These are phyloP conservation scores for Ustilago xerochloae DNA, from an alignment of 1,284 basidiomycete species.

Conservation along the genomic window DNA sequence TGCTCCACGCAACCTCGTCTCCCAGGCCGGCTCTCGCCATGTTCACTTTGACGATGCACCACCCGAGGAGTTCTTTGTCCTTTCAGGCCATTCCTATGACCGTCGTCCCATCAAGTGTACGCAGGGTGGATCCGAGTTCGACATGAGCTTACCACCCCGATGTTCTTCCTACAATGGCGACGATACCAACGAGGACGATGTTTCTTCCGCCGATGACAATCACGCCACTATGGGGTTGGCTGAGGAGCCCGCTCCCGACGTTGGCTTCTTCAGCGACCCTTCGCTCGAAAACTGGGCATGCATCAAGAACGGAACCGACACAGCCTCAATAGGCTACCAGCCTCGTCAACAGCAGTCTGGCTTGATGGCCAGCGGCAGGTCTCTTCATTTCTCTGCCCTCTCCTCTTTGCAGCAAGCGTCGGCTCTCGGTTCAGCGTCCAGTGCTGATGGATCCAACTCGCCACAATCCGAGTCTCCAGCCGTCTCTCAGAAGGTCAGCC, in stretches of 20 bases:
- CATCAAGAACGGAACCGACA: conserved; percentile 54
- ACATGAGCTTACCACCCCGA: conserved; percentile 55
- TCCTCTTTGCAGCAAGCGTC: conserved; percentile 37
- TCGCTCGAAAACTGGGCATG: conserved; percentile 50
- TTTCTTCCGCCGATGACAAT: conserved; percentile 22
- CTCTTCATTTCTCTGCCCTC: conserved; percentile 46
- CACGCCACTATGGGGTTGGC: conserved; percentile 11
- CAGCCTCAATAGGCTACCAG: conserved; percentile 35
- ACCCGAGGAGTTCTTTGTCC: conserved; percentile 50
- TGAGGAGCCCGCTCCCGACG: conserved; percentile 40
- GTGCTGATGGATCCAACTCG: conserved; percentile 4
- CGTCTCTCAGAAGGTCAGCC: conserved; percentile 35
- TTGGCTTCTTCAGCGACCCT: conserved; percentile 35
- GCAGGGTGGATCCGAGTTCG: conserved; percentile 51
- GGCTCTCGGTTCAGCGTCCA: conserved; percentile 11
- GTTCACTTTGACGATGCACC: conserved; percentile 55
- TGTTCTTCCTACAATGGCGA: conserved; percentile 41
- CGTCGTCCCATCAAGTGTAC: conserved; percentile 60
- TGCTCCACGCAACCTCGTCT: conserved; percentile 26
- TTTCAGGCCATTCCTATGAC: conserved; percentile 52
- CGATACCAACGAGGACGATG: conserved; percentile 31
- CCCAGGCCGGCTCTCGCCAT: conserved; percentile 25
- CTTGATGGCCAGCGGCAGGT: conserved; percentile 47
- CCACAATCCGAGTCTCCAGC: conserved; percentile 1
- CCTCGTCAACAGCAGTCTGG: conserved; percentile 45